Evolutionary conservation across 108 stramenopile species (phyloP).

Genomic region (Cyclostephanos invisitatus): DNA sequence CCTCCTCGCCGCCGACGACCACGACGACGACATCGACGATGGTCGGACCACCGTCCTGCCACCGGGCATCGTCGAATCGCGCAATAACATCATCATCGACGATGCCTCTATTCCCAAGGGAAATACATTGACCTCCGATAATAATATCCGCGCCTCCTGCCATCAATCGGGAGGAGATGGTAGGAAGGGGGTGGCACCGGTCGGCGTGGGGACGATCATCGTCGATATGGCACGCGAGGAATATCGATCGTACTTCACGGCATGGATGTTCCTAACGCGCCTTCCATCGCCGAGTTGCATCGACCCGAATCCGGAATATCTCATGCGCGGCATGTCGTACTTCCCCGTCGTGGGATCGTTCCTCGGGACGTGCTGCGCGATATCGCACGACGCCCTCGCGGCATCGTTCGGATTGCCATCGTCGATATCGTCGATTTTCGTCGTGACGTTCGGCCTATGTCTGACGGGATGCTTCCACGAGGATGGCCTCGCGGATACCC

Average conservation of each 20-base stretch:
- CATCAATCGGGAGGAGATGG: too few species aligned
- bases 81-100: slow-evolving; percentile 16
- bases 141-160: not conserved
- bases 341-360: slow-evolving; percentile 65
- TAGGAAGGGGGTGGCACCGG: too few species aligned
- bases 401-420: slow-evolving; percentile 47
- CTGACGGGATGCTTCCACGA: slow-evolving; percentile 84
- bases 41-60: slow-evolving; percentile 46
- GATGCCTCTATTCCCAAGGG: too few species aligned
- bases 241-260: slow-evolving; percentile 57
- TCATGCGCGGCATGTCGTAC: slow-evolving; percentile 78
- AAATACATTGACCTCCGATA: too few species aligned
- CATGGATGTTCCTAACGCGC: slow-evolving; percentile 69
- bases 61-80: slow-evolving; percentile 47
- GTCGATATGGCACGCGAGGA: too few species aligned
- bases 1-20: not conserved
- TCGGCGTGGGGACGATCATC: too few species aligned
- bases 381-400: slow-evolving; percentile 46
- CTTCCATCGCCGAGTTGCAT: slow-evolving; percentile 70
- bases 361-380: slow-evolving; percentile 50
- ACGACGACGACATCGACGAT: not conserved
- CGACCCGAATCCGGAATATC: slow-evolving; percentile 70
- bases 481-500: slow-evolving; percentile 76
- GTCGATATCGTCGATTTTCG: slow-evolving; percentile 38
- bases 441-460: slow-evolving; percentile 38